Conservation (phyloP, 306 rosid species). For the Lathyrus aphaca region DNA sequence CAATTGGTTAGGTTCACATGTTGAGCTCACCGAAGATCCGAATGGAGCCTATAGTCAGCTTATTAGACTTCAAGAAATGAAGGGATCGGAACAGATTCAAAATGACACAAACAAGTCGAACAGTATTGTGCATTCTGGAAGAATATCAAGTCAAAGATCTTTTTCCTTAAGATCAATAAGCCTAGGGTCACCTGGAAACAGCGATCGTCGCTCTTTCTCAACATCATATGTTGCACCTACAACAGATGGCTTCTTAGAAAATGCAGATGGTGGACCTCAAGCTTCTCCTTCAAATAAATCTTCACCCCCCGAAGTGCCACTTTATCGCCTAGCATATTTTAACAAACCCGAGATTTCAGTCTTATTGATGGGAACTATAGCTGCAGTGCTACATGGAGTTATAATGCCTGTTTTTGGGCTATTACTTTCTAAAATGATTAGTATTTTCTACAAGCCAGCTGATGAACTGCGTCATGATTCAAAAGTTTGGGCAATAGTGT, state of each 20-base stretch:
- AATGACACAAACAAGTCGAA: constrained; percentile 48
- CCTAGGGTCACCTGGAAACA: constrained; percentile 55
- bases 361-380: constrained; percentile 59
- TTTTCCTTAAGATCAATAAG: constrained; percentile 52
- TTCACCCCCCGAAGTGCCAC: constrained; percentile 56
- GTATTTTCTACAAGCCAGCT: constrained; percentile 62
- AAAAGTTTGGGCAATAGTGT: constrained; percentile 64
- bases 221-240: constrained; percentile 16
- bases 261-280: constrained; percentile 33
- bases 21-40: constrained; percentile 52
- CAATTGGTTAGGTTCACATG: constrained; percentile 58
- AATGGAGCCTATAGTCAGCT: constrained; percentile 73
- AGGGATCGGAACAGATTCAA: constrained; percentile 36
- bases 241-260: constrained; percentile 38
- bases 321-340: constrained; percentile 64
- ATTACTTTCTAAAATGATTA: constrained; percentile 54
- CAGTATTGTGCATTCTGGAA: constrained; percentile 43
- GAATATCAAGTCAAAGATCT: constrained; percentile 49
- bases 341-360: constrained; percentile 81
- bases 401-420: constrained; percentile 59
- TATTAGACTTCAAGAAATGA: constrained; percentile 59
- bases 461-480: constrained; percentile 69
- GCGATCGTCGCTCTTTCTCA: constrained; percentile 35
- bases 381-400: constrained; percentile 59
- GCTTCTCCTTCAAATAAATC: constrained; percentile 34